Evolutionary conservation across 2,329 filamentous ascomycete species (phyloP).

Genomic region (Trichoderma sp.): DNA sequence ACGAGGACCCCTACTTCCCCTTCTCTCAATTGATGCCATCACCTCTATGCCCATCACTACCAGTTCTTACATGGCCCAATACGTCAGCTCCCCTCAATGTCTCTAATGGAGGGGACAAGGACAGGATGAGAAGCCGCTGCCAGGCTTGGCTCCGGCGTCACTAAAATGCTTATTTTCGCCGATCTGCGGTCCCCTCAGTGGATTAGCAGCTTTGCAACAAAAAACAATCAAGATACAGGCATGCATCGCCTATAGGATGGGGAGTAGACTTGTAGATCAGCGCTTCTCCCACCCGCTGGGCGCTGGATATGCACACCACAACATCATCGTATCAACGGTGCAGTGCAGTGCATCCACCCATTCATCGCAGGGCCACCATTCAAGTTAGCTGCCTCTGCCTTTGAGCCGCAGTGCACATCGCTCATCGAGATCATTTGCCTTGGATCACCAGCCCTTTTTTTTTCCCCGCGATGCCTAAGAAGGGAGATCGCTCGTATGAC

Average conservation of each 20-base stretch:
- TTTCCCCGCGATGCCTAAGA: background rate
- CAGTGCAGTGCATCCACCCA: background rate
- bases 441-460: constrained; percentile 3
- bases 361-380: background rate
- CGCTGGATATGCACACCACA: background rate
- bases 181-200: background rate
- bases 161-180: background rate
- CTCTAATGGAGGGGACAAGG: background rate
- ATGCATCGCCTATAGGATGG: background rate
- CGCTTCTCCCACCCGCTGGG: background rate
- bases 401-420: background rate
- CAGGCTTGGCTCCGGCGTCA: background rate
- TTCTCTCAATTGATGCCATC: background rate
- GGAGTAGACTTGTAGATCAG: background rate
- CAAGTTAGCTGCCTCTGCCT: background rate
- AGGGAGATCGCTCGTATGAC: background rate
- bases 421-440: background rate
- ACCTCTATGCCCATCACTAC: background rate
- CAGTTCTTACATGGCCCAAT: background rate
- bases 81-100: background rate
- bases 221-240: background rate
- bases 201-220: background rate
- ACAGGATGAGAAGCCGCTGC: background rate
- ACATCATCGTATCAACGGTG: background rate
- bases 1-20: background rate